phyloP scores from a whole-genome alignment of 2,329 filamentous ascomycete species.

The Xylaria sp. region DNA sequence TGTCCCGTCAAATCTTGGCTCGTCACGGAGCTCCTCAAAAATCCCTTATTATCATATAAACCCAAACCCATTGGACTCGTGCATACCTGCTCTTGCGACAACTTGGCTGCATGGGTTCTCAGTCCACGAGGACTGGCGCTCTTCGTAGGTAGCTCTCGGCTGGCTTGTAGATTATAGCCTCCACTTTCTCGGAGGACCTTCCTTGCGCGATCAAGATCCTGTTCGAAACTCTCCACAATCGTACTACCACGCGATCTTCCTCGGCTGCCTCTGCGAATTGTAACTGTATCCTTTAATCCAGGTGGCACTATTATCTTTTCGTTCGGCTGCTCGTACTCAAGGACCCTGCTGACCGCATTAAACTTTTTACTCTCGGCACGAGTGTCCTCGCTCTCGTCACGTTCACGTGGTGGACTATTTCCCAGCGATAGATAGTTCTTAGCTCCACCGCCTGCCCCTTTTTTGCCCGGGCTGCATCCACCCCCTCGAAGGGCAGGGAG shows the following conservation, averaged over 20 bases:
- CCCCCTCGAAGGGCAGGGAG: slow-evolving; percentile 54
- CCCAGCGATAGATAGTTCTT: slow-evolving; percentile 62
- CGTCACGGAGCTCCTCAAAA: slow-evolving; percentile 40
- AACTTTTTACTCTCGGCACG: background rate
- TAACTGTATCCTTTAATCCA: background rate
- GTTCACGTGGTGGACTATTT: slow-evolving; percentile 31
- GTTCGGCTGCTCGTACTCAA: background rate
- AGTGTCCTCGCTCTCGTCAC: background rate
- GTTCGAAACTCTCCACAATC: slow-evolving; percentile 39
- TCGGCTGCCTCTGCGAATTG: slow-evolving; percentile 13
- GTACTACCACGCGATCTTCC: slow-evolving; percentile 39
- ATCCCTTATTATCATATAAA: slow-evolving; percentile 46
- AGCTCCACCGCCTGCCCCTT: slow-evolving; percentile 52
- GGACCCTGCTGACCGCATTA: background rate
- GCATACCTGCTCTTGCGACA: slow-evolving; percentile 34
- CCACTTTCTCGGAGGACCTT: slow-evolving; percentile 31
- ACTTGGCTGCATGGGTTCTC: slow-evolving; percentile 36
- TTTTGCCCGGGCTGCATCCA: slow-evolving; percentile 52
- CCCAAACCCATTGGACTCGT: slow-evolving; percentile 39
- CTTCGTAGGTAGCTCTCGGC: slow-evolving; percentile 13
- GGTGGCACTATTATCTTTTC: slow-evolving; percentile 1
- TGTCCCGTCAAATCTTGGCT: slow-evolving; percentile 7
- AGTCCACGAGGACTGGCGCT: background rate
- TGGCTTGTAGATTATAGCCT: slow-evolving; percentile 29
- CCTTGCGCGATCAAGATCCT: slow-evolving; percentile 35